These are phyloP conservation scores for Coffea humblotiana DNA, from an alignment of 305 asterid genomes.

Conservation along the genomic window DNA sequence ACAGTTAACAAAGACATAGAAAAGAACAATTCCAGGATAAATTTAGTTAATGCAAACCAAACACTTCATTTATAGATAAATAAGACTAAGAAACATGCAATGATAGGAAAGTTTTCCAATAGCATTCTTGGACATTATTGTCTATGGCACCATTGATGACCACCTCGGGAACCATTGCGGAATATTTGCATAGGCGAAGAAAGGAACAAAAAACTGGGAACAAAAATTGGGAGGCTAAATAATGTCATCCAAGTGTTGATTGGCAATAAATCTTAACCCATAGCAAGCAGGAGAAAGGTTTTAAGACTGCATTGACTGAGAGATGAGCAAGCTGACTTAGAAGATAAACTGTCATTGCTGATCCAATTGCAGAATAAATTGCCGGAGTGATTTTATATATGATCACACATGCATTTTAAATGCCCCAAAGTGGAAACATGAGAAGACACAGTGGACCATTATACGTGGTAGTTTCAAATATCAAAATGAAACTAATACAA, in stretches of 20 bases:
- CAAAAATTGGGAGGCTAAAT: background rate
- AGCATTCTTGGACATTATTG: background rate
- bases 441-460: background rate
- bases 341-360: background rate
- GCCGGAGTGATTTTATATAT: background rate
- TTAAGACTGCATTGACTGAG: background rate
- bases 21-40: background rate
- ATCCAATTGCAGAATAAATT: background rate
- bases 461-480: background rate
- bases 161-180: background rate
- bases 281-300: background rate
- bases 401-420: background rate
- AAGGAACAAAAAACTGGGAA: background rate
- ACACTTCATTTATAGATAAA: background rate
- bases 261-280: background rate
- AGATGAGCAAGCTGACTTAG: background rate
- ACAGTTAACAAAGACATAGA: constrained; percentile 20
- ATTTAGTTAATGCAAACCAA: background rate
- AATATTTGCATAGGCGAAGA: background rate
- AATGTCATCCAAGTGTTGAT: background rate
- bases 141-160: background rate
- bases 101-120: background rate
- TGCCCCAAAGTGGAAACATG: background rate
- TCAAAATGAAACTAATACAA: background rate
- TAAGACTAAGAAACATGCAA: background rate